Percentiles rank a stretch among this genome's conserved stretches.
Evolutionary conservation across 495 filamentous ascomycete species (phyloP).

Genomic region (Neurospora intermedia): DNA sequence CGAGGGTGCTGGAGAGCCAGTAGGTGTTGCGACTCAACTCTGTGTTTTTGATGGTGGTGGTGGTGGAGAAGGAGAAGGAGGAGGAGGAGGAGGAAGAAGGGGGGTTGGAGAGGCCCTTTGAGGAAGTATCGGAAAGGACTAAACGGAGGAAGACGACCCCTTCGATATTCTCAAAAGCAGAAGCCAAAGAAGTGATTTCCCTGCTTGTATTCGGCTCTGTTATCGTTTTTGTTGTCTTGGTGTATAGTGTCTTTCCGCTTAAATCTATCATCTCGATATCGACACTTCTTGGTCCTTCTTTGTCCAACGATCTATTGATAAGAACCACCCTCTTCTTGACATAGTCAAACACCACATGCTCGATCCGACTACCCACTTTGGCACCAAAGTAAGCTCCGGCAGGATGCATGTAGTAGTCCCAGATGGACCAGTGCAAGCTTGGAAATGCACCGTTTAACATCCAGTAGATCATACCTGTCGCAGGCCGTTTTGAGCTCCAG

Average conservation of each 20-base stretch:
- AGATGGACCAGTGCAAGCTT: constrained; percentile 54
- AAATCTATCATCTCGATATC: constrained; percentile 37
- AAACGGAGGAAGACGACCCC: constrained; percentile 45
- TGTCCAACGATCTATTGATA: constrained; percentile 45
- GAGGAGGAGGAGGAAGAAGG: too few species aligned
- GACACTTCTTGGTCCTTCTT: constrained; percentile 31
- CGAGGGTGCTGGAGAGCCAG: constrained; percentile 42
- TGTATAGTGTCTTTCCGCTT: constrained; percentile 32
- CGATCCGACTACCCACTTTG: constrained; percentile 40
- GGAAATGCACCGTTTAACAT: constrained; percentile 60
- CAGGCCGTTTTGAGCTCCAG: constrained; percentile 41
- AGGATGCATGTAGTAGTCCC: constrained; percentile 52
- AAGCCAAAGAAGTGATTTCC: constrained; percentile 18
- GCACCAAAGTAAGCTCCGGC: constrained; percentile 50
- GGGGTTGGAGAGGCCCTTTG: too few species aligned
- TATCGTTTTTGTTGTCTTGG: constrained; percentile 11
- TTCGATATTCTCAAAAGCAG: constrained; percentile 23
- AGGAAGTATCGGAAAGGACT: constrained; percentile 25
- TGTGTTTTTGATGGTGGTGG: too few species aligned
- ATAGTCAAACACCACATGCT: constrained; percentile 50
- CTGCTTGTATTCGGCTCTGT: constrained; percentile 31
- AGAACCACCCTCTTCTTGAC: constrained; percentile 33
- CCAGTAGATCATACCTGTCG: constrained; percentile 57
- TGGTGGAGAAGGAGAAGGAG: too few species aligned
- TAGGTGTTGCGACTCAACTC: constrained; percentile 50